Evolutionary conservation across 176 grass and related monocot species (phyloP).

Genomic region (Hordeum vulgare): MorexV3_pseudomolecules_assembly NC_058519.1:462542301-462542800

Average conservation of each 20-base stretch:
- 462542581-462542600: background rate
- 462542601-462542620: conserved; percentile 22
- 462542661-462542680: conserved; percentile 19
- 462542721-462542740: conserved; percentile 1
- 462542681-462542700: background rate
- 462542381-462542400: conserved; percentile 56
- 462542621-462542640: background rate
- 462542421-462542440: conserved; percentile 54
- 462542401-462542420: conserved; percentile 62
- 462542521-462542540: conserved; percentile 1
- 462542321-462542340: background rate
- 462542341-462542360: conserved; percentile 35
- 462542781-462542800: background rate
- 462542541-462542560: background rate
- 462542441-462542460: conserved; percentile 35
- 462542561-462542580: background rate
- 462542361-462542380: conserved; percentile 53
- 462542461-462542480: conserved; percentile 13
- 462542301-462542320: background rate
- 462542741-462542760: background rate
- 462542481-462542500: background rate
- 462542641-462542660: background rate
- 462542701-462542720: background rate
- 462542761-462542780: background rate
- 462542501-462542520: background rate